Conservation (phyloP, 371 early-diverging fungal genomes). For the Mycotypha africana region DNA sequence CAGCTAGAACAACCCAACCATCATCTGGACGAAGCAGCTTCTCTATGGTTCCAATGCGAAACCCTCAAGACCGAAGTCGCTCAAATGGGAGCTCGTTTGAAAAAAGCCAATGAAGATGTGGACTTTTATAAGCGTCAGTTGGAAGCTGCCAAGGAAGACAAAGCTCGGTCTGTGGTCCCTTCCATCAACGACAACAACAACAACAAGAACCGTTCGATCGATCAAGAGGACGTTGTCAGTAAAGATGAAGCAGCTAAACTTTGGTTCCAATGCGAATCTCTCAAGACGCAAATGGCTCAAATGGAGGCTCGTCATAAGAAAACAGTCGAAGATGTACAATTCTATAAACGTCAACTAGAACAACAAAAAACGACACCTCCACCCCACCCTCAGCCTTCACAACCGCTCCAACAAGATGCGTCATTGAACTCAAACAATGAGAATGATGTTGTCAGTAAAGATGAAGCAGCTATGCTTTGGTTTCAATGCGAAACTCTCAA, state of each 20-base stretch:
- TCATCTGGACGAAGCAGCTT: background rate
- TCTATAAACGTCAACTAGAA: background rate
- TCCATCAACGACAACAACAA: background rate
- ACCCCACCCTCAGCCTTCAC: too few relatives aligned
- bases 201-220: background rate
- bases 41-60: conserved; percentile 5
- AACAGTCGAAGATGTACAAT: too few relatives aligned
- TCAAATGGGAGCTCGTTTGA: conserved; percentile 1
- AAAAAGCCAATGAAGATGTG: conserved; percentile 1
- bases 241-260: conserved; percentile 2
- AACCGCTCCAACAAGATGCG: background rate
- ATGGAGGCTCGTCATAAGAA: background rate
- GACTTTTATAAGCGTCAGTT: conserved; percentile 7
- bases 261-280: conserved; percentile 4
- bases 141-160: background rate
- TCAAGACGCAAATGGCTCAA: conserved; percentile 2
- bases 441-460: background rate
- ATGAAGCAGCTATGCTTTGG: conserved; percentile 13
- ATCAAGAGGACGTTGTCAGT: background rate
- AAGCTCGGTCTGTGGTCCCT: too few relatives aligned
- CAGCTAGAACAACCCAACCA: background rate
- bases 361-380: background rate
- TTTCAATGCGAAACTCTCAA: conserved; percentile 9
- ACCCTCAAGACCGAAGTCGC: conserved; percentile 2
- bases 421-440: background rate